These are phyloP conservation scores for Nothophytophthora sp. DNA, from an alignment of 352 stramenopile genomes.

Conservation along the genomic window DNA sequence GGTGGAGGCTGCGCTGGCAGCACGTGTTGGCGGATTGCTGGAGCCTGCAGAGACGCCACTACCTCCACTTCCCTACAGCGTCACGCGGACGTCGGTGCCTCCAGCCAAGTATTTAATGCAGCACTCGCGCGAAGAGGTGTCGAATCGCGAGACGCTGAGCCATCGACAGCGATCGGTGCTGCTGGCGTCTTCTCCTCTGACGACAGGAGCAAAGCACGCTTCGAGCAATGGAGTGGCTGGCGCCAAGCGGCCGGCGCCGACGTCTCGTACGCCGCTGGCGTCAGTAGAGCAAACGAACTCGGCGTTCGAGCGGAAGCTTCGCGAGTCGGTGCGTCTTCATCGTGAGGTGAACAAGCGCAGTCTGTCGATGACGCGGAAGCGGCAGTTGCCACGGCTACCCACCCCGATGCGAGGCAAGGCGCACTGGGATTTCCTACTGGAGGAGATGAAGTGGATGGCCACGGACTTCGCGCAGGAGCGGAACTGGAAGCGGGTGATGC, in stretches of 20 bases:
- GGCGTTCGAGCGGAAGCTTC: conserved; percentile 55
- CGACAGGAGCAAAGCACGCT: conserved; percentile 9
- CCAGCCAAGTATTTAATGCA: conserved; percentile 55
- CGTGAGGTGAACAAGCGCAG: conserved; percentile 40
- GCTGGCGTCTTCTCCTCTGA: neutral
- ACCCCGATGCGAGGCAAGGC: conserved; percentile 56
- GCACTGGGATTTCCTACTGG: conserved; percentile 94
- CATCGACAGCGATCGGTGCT: conserved; percentile 21
- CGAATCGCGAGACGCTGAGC: conserved; percentile 11
- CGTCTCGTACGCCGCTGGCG: conserved; percentile 6
- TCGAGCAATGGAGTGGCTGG: conserved; percentile 11
- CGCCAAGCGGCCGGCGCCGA: conserved; percentile 5
- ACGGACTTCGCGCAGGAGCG: conserved; percentile 96
- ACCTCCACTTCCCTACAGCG: conserved; percentile 18
- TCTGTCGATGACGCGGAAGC: conserved; percentile 54
- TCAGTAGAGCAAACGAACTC: conserved; percentile 28
- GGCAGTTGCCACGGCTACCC: conserved; percentile 63
- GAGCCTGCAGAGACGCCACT: neutral
- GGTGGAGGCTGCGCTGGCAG: neutral
- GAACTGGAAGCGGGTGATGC: conserved; percentile 93
- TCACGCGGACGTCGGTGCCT: conserved; percentile 39
- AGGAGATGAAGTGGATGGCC: conserved; percentile 98
- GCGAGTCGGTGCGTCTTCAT: conserved; percentile 46
- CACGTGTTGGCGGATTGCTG: conserved; percentile 1
- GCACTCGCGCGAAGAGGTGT: conserved; percentile 31